Evolutionary conservation across 116 monocot genomes (phyloP).

Genomic region (Zostera marina): DNA sequence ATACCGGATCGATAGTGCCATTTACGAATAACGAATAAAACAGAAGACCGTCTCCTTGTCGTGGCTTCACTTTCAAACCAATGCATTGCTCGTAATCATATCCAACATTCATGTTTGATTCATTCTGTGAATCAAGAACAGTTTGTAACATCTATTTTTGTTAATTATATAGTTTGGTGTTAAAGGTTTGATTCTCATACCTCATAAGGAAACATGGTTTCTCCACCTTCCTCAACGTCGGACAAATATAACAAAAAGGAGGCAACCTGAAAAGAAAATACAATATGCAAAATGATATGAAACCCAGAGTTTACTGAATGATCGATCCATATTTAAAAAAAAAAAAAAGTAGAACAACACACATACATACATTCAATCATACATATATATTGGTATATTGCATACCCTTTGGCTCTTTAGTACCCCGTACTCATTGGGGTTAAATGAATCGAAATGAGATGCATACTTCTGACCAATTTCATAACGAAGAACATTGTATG

Average conservation of each 20-base stretch:
- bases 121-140: slow-evolving; percentile 37
- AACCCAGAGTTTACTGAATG: no score
- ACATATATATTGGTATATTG: no score
- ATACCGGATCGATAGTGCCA: slow-evolving; percentile 86
- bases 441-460: slow-evolving; percentile 91
- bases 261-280: slow-evolving; percentile 25
- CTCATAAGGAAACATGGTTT: slow-evolving; percentile 97
- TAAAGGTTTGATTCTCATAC: slow-evolving; percentile 12
- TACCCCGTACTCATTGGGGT: slow-evolving; percentile 77
- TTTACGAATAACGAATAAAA: slow-evolving; percentile 74
- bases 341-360: no score
- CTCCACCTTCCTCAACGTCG: slow-evolving; percentile 95
- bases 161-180: not conserved
- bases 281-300: not conserved
- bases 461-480: slow-evolving; percentile 92
- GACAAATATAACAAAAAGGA: slow-evolving; percentile 83
- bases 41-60: slow-evolving; percentile 72
- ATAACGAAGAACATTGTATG: slow-evolving; percentile 81
- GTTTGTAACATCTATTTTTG: not conserved
- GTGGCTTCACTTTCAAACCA: slow-evolving; percentile 84
- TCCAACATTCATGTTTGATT: slow-evolving; percentile 54
- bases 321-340: no score
- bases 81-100: slow-evolving; percentile 83
- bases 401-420: slow-evolving; percentile 84
- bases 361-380: no score